Percentiles rank a stretch among this genome's conserved stretches.
Evolutionary conservation across 2,329 filamentous ascomycete species (phyloP).

Genomic region (Fusarium palustre): DNA sequence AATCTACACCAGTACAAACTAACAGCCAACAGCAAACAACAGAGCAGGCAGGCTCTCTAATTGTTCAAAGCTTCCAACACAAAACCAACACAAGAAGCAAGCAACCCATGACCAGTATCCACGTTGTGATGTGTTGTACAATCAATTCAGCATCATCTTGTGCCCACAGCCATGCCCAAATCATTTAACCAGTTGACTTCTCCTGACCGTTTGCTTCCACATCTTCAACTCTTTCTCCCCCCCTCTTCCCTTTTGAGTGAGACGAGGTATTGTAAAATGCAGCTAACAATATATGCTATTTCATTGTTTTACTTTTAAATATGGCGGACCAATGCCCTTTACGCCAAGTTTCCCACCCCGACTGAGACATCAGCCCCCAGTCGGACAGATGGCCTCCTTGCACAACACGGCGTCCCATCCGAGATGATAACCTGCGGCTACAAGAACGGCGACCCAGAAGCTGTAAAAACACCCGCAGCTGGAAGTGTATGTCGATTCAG

Average conservation of each 20-base stretch:
- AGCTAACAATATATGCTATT: neutral
- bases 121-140: neutral
- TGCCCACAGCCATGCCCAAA: neutral
- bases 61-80: neutral
- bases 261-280: slow-evolving; percentile 3
- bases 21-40: neutral
- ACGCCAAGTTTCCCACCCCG: neutral
- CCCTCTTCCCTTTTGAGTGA: neutral
- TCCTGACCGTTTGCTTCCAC: neutral
- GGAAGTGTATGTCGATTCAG: slow-evolving; percentile 54
- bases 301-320: slow-evolving; percentile 25
- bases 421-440: slow-evolving; percentile 48
- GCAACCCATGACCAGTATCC: neutral
- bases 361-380: slow-evolving; percentile 27
- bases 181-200: neutral
- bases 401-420: slow-evolving; percentile 19
- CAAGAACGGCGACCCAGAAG: slow-evolving; percentile 45
- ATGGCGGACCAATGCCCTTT: neutral
- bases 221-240: neutral
- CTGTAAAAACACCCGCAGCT: slow-evolving; percentile 45
- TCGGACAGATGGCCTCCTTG: neutral
- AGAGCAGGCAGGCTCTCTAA: neutral
- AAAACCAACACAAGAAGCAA: slow-evolving; percentile 13
- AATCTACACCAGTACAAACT: neutral
- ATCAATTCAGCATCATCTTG: neutral